These are phyloP conservation scores for Aspergillus pseudotamarii DNA, from an alignment of 2,329 filamentous ascomycete genomes.

Conservation along the genomic window DNA sequence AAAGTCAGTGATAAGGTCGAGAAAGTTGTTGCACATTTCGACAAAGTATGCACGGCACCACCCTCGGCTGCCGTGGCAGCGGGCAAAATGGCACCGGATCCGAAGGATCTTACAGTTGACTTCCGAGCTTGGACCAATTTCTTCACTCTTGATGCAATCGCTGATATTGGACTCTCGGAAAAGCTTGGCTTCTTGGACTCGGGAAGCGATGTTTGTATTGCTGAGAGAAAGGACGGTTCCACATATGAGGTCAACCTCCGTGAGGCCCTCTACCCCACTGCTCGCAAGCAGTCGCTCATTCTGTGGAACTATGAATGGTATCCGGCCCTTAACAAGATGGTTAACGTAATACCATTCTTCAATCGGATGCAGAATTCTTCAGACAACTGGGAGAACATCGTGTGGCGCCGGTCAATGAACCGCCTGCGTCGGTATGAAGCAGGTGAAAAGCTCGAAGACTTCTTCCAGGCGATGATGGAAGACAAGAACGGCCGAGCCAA, in stretches of 20 bases:
- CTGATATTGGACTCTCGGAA: constrained; percentile 57
- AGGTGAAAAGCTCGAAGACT: constrained; percentile 61
- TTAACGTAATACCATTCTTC: constrained; percentile 50
- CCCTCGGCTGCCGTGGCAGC: constrained; percentile 38
- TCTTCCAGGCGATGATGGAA: constrained; percentile 61
- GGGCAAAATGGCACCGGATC: constrained; percentile 22
- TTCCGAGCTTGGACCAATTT: constrained; percentile 58
- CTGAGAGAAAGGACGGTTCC: constrained; percentile 50
- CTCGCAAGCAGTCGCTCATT: constrained; percentile 54
- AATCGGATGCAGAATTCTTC: constrained; percentile 47
- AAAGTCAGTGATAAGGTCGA: constrained; percentile 57
- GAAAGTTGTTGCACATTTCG: constrained; percentile 49
- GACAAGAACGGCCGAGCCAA: constrained; percentile 49
- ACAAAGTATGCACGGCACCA: constrained; percentile 41
- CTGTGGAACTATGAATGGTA: constrained; percentile 50
- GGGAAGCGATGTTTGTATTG: constrained; percentile 50
- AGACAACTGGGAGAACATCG: constrained; percentile 46
- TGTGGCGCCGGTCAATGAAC: constrained; percentile 47
- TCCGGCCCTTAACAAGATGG: constrained; percentile 49
- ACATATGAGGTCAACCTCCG: constrained; percentile 52
- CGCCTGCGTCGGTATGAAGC: constrained; percentile 37
- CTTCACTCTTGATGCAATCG: constrained; percentile 61
- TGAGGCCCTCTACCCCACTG: constrained; percentile 51
- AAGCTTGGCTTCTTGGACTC: constrained; percentile 56
- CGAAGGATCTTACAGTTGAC: constrained; percentile 46